These are phyloP conservation scores for Dalechampia spathulata DNA, from an alignment of 441 rosid species.

Conservation along the genomic window DNA sequence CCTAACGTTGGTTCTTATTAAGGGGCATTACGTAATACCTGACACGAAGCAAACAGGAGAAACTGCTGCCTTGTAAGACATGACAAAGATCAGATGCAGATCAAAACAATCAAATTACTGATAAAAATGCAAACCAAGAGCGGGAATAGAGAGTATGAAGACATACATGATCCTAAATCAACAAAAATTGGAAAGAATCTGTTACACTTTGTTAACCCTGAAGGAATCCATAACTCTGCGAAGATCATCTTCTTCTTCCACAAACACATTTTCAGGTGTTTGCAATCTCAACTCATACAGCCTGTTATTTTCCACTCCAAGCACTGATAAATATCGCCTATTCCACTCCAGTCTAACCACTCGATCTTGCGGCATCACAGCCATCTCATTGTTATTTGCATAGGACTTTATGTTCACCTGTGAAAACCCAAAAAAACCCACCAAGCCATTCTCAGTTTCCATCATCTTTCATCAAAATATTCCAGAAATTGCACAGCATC, in stretches of 20 bases:
- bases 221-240: constrained; percentile 83
- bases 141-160: not conserved
- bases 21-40: no score
- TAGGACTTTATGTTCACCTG: constrained; percentile 94
- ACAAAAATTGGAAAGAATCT: not conserved
- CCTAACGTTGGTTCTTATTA: no score
- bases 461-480: not conserved
- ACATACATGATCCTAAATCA: not conserved
- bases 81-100: not conserved
- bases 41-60: no score
- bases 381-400: constrained; percentile 85
- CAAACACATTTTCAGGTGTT: constrained; percentile 78
- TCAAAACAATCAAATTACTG: not conserved
- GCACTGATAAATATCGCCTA: constrained; percentile 74
- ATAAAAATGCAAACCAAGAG: not conserved
- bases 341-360: constrained; percentile 79
- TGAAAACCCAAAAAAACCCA: constrained; percentile 4
- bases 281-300: constrained; percentile 78
- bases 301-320: constrained; percentile 82
- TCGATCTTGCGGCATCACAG: constrained; percentile 88
- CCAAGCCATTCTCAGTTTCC: not conserved
- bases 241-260: constrained; percentile 73
- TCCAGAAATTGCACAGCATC: not conserved
- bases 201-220: constrained; percentile 57
- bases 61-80: not conserved